These are phyloP conservation scores for Cladosporium sp. DNA, from an alignment of 2,329 filamentous ascomycete genomes.

Conservation along the genomic window DNA sequence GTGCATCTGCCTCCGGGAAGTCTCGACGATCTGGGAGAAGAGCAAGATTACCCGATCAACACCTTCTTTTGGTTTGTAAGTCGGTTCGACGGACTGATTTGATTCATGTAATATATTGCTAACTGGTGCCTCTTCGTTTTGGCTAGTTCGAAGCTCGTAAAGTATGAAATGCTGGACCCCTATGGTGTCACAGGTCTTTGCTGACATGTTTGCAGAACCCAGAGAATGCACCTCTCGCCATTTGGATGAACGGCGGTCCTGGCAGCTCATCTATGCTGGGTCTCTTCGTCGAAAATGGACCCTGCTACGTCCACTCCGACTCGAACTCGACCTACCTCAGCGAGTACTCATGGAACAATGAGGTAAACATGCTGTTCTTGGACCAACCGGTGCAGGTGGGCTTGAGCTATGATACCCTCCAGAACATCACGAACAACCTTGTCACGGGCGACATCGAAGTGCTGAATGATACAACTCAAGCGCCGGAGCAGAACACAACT, in stretches of 20 bases:
- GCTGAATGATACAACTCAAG: constrained; percentile 16
- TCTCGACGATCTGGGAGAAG: constrained; percentile 21
- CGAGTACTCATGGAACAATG: constrained; percentile 60
- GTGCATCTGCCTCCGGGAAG: constrained; percentile 27
- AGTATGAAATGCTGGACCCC: neutral
- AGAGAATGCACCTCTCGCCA: constrained; percentile 50
- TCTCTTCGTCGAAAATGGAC: constrained; percentile 48
- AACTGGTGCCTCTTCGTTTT: neutral
- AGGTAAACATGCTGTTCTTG: constrained; percentile 56
- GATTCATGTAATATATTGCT: neutral
- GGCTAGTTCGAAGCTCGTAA: neutral
- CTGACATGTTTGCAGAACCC: constrained; percentile 38
- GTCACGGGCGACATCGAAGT: constrained; percentile 17
- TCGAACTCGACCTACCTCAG: constrained; percentile 51
- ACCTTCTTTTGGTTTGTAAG: constrained; percentile 53
- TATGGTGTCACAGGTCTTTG: neutral
- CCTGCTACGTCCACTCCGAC: constrained; percentile 52
- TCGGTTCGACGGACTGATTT: neutral
- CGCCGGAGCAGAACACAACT: constrained; percentile 49
- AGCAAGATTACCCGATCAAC: constrained; percentile 24
- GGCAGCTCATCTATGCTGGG: constrained; percentile 50
- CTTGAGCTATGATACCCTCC: constrained; percentile 46
- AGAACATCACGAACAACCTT: constrained; percentile 36
- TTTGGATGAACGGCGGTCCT: constrained; percentile 58
- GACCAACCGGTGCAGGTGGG: constrained; percentile 60